Percentiles rank a stretch among this genome's conserved stretches.
Evolutionary conservation across 495 filamentous ascomycete species (phyloP).

Genomic region (Baudoinia panamericana): DNA sequence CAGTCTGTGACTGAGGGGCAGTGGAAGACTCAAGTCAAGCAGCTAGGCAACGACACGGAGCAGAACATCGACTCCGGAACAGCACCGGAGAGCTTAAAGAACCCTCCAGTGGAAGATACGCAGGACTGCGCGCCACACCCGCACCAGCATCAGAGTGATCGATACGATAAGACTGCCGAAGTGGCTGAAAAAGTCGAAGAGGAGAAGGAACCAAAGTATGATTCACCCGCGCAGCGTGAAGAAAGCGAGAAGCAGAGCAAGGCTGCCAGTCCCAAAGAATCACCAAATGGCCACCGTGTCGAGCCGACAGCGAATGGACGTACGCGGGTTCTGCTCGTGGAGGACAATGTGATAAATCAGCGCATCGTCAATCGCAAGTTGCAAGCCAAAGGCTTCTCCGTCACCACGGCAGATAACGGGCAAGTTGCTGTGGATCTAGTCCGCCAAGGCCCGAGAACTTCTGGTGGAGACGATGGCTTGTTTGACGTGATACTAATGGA

Average conservation of each 20-base stretch:
- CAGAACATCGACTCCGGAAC: not conserved
- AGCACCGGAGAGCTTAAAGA: constrained; percentile 3
- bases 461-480: not conserved
- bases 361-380: constrained; percentile 25
- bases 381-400: constrained; percentile 18
- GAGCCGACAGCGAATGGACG: too few relatives aligned
- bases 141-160: not conserved
- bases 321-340: constrained; percentile 10
- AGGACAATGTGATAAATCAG: constrained; percentile 30
- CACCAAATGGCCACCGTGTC: not conserved
- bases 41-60: not conserved
- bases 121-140: not conserved
- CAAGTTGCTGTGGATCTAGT: constrained; percentile 23
- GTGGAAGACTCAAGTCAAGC: not conserved
- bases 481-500: constrained; percentile 28
- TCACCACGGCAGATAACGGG: constrained; percentile 27
- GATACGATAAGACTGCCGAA: constrained; percentile 1
- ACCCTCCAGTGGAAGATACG: constrained; percentile 2
- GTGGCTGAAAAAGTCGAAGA: constrained; percentile 3
- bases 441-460: constrained; percentile 1
- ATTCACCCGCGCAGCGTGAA: not conserved
- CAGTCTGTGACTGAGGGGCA: not conserved
- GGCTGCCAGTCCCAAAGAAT: not conserved
- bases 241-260: not conserved
- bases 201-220: not conserved